phyloP scores from a whole-genome alignment of 106 monocot genomes.

The Iris macrosiphon region DNA sequence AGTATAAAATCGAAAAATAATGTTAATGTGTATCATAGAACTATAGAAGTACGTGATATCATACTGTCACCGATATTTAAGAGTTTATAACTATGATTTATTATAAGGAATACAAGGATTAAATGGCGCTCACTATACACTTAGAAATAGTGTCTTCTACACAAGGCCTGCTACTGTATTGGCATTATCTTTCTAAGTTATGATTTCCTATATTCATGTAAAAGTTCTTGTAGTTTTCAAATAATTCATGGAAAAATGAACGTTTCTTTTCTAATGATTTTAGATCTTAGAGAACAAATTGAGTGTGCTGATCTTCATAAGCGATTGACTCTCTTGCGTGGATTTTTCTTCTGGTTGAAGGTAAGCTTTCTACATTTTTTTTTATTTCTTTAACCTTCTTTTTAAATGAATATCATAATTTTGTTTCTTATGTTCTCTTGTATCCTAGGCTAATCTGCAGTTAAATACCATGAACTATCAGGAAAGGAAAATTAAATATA shows the following conservation, averaged over 20 bases:
- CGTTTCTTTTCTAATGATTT: neutral
- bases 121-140: no score
- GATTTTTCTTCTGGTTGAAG: slow-evolving; percentile 28
- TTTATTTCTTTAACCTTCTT: neutral
- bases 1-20: no score
- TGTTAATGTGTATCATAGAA: no score
- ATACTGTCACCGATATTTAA: no score
- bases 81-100: no score
- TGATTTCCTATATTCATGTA: neutral
- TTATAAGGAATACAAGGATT: no score
- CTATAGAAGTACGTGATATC: no score
- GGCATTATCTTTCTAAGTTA: neutral
- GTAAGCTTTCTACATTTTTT: neutral
- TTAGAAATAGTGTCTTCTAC: no score
- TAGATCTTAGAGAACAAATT: slow-evolving; percentile 8
- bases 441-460: no score
- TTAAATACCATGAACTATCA: no score
- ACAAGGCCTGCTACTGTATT: neutral
- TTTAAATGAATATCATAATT: neutral
- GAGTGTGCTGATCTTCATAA: neutral
- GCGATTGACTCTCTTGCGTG: slow-evolving; percentile 15
- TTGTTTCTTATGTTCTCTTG: neutral
- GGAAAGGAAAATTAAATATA: neutral
- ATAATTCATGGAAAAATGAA: neutral
- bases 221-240: no score